Conservation (phyloP, 2,329 filamentous ascomycete species). For the Clarireedia paspali region DNA sequence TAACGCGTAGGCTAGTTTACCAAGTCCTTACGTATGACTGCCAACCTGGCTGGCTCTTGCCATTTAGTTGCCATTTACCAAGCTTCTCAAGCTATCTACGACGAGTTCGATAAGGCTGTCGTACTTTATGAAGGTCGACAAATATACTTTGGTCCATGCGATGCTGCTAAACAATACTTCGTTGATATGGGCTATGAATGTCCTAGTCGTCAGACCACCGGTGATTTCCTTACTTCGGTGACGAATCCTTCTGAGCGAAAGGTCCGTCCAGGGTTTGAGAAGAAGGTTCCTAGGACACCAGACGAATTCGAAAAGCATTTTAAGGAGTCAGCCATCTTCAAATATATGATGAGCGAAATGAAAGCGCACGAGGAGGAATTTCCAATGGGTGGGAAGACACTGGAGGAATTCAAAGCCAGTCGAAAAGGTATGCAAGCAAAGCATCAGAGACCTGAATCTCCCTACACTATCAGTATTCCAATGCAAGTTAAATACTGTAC, state of each 20-base stretch:
- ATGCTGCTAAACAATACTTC: conserved; percentile 60
- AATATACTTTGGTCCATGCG: conserved; percentile 60
- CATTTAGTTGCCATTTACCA: conserved; percentile 67
- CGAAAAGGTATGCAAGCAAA: conserved; percentile 37
- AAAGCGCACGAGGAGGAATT: conserved; percentile 7
- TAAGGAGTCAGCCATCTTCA: conserved; percentile 35
- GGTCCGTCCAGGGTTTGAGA: conserved; percentile 46
- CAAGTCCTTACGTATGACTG: conserved; percentile 54
- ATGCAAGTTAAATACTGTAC: conserved; percentile 69
- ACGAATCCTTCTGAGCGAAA: conserved; percentile 52
- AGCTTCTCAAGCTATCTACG: conserved; percentile 61
- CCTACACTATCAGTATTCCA: conserved; percentile 35
- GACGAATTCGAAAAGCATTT: conserved; percentile 56
- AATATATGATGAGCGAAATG: conserved; percentile 32
- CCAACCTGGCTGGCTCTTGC: conserved; percentile 56
- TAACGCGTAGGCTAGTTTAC: too few species aligned
- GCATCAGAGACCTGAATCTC: conserved; percentile 42
- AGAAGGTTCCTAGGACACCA: conserved; percentile 53
- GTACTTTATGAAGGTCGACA: conserved; percentile 61
- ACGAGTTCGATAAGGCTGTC: conserved; percentile 59
- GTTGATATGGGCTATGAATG: conserved; percentile 62
- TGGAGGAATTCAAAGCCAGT: conserved; percentile 46
- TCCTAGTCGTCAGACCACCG: conserved; percentile 43
- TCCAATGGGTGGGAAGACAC: conserved; percentile 34
- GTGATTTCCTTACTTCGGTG: conserved; percentile 71